Conservation (phyloP, 805 yeast species). For the Helenozyma rhizophorensis region DNA sequence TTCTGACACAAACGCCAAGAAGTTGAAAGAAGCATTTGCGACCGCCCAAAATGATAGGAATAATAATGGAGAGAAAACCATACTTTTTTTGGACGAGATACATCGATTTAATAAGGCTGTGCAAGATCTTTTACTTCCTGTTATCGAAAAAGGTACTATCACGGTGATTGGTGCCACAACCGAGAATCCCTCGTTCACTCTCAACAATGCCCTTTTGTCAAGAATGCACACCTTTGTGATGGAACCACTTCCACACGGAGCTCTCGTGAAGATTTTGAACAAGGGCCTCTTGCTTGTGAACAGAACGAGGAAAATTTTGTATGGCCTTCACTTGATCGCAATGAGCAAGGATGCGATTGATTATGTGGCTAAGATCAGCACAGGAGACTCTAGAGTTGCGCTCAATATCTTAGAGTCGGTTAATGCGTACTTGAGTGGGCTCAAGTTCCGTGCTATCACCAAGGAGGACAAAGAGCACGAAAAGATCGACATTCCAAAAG, state of each 20-base stretch:
- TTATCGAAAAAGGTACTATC: slow-evolving; percentile 35
- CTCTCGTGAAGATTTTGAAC: slow-evolving; percentile 31
- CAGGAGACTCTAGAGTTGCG: slow-evolving; percentile 88
- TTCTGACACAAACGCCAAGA: slow-evolving; percentile 33
- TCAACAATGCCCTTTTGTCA: slow-evolving; percentile 40
- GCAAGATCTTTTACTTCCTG: slow-evolving; percentile 40
- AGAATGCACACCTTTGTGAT: slow-evolving; percentile 42
- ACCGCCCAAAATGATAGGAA: slow-evolving; percentile 34
- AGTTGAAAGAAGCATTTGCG: slow-evolving; percentile 31
- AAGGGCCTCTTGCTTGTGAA: slow-evolving; percentile 51
- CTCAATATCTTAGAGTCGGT: slow-evolving; percentile 74
- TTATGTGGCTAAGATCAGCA: slow-evolving; percentile 66
- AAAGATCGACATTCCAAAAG: slow-evolving; percentile 4
- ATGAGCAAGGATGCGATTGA: slow-evolving; percentile 55
- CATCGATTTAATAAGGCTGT: slow-evolving; percentile 42
- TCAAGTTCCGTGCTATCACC: slow-evolving; percentile 16
- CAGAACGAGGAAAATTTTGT: slow-evolving; percentile 50
- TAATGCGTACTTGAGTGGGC: slow-evolving; percentile 47
- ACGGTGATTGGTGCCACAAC: slow-evolving; percentile 44
- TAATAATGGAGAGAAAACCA: slow-evolving; percentile 30
- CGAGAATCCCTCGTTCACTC: slow-evolving; percentile 59
- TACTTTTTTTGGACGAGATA: slow-evolving; percentile 39
- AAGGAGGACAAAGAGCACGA: slow-evolving; percentile 12
- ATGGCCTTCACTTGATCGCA: slow-evolving; percentile 46
- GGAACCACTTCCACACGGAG: slow-evolving; percentile 33